phyloP scores from a whole-genome alignment of 108 stramenopile species.

The Epithemia pelagica region DNA sequence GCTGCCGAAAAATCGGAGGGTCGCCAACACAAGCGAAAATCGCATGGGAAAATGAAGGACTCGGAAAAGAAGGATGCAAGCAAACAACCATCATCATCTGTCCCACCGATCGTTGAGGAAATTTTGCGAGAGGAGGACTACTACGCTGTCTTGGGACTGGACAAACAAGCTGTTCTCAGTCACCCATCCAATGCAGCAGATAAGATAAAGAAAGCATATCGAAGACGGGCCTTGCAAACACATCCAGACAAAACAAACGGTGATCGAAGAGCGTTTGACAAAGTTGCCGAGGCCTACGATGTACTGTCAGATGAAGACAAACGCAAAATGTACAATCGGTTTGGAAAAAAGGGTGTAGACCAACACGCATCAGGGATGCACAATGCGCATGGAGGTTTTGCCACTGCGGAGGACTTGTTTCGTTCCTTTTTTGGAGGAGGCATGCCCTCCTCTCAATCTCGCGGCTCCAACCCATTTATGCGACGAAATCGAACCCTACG shows the following conservation, averaged over 20 bases:
- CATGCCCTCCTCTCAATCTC: not conserved
- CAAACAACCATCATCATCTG: not conserved
- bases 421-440: conserved; percentile 22
- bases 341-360: conserved; percentile 68
- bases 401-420: conserved; percentile 23
- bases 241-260: conserved; percentile 92
- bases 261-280: conserved; percentile 82
- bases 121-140: conserved; percentile 35
- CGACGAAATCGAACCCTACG: conserved; percentile 51
- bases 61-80: not conserved
- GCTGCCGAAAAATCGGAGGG: too few species aligned
- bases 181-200: not conserved
- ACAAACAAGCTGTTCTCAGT: not conserved
- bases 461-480: conserved; percentile 3
- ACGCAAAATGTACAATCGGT: conserved; percentile 84
- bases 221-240: conserved; percentile 76
- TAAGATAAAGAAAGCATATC: conserved; percentile 86
- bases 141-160: conserved; percentile 37
- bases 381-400: conserved; percentile 1
- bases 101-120: conserved; percentile 13
- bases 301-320: conserved; percentile 86
- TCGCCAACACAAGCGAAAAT: too few species aligned
- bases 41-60: not conserved
- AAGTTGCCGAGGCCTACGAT: conserved; percentile 91
- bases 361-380: conserved; percentile 1